These are phyloP conservation scores for Leccinum boreale DNA, from an alignment of 768 basidiomycete species.

Conservation along the genomic window DNA sequence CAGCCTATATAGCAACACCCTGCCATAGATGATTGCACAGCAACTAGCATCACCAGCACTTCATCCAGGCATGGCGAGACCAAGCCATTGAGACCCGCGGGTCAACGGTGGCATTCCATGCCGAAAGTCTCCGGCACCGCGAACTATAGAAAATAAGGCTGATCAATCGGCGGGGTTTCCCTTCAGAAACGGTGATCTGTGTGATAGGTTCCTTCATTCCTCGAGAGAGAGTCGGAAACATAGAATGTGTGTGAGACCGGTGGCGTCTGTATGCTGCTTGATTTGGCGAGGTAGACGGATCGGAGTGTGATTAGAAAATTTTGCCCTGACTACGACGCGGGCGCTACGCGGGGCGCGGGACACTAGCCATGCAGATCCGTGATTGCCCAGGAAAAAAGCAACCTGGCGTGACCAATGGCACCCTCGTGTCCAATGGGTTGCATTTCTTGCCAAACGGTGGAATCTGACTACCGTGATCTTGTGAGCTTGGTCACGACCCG, in stretches of 20 bases:
- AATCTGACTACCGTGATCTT: background rate
- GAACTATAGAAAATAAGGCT: background rate
- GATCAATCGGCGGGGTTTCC: background rate
- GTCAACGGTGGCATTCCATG: background rate
- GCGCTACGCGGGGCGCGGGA: background rate
- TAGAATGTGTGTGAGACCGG: slow-evolving; percentile 5
- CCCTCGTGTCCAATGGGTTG: background rate
- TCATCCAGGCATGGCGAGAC: slow-evolving; percentile 2
- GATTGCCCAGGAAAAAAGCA: background rate
- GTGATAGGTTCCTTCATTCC: background rate
- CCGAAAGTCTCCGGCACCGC: background rate
- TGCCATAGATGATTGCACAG: slow-evolving; percentile 19
- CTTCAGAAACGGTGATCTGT: background rate
- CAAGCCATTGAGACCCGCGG: background rate
- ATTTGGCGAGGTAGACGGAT: slow-evolving; percentile 2
- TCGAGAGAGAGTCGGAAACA: slow-evolving; percentile 1
- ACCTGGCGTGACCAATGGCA: too few species aligned
- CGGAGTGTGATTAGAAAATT: background rate
- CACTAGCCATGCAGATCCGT: background rate
- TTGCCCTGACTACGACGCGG: slow-evolving; percentile 15
- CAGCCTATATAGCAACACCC: slow-evolving; percentile 19
- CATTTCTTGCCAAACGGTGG: background rate
- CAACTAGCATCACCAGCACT: background rate
- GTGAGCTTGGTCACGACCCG: too few species aligned
- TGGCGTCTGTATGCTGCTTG: slow-evolving; percentile 8